Evolutionary conservation across 495 filamentous ascomycete species (phyloP), one percentile per base, ranked within the genome.

Genomic region (Penicillium pulvis): DNA sequence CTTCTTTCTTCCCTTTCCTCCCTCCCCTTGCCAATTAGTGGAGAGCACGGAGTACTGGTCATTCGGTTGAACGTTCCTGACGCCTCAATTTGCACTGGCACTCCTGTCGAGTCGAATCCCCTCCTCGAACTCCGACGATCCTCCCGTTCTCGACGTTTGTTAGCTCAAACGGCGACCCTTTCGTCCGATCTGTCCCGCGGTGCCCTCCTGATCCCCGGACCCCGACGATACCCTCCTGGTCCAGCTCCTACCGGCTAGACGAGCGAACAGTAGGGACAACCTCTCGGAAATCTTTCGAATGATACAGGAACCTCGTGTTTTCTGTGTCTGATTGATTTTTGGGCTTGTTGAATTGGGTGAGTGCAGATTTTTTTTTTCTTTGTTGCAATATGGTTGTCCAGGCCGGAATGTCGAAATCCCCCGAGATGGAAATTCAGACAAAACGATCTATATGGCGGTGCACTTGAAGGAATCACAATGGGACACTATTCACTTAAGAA

Each of bases 1-100:
- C 78, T 82, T 77, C 80, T 73, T 82, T 77, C 80, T 73, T 73
- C 78, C 79, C 77, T 79, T 73, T 64, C 70, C 72, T 68, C 51
- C 64, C 61, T 71, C 74, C 75, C 74, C 76, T 73, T 80, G 80
- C 70, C 80, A 81, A 82, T 77, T 70, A 66, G 69, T 63, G 73
- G 75, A 77, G 75, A 73, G 71, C 65, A 66, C 65, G 63, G 73
- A 78, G 71, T 70, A 4, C 70, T 71, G 66, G 69, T 74, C 68
- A 67, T 55, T 66, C 60, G 59, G 62, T 43, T 53, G 45, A 51
- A 59, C 43, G 51, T 53, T 33, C 24, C 28, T 39, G 42, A 43
- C 53, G 31, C 36, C n/a, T 60, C 57, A 55, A 47, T 28, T 52
- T 55, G 45, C 46, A 59, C 69, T 69, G 69, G 69, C 59, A 67